Evolutionary conservation across 2,329 filamentous ascomycete genomes (phyloP), one percentile per base, ranked within the genome.

Genomic region (Chrysoporthe deuterocubensis): DNA sequence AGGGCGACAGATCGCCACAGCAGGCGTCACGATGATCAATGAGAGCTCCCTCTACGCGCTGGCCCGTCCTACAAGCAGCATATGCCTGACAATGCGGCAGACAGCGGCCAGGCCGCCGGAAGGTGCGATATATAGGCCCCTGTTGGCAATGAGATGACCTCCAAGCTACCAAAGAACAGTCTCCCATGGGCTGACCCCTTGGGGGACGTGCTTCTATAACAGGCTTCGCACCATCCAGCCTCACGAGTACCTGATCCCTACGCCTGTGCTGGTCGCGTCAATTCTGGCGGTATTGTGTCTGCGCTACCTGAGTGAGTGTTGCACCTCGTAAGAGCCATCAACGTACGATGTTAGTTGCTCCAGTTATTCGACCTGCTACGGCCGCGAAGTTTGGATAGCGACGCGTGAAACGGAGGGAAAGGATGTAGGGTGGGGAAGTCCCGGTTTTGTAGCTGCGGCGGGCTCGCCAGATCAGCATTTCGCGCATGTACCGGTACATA

Each of bases 401-500:
- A 42, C 37, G 50, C 34, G 32, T 54, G n/a, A 48, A 42, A 62
- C 44, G 18, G 61, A 43, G 52, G 26, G 11, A 56, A 54, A 21
- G 13, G 42, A 46, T 26, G 34, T n/a, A 56, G 48, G 61, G 40
- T 56, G 61, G 61, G 37, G 34, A 54, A 52, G 50, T 37, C 50
- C 37, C 37, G 61, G 61, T 63, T 63, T 63, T 63, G 61, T 61
- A 61, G 59, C 59, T 63, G 46, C n/a, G 43, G 46, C 48, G 34
- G 61, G 48, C 46, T 56, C 48, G 21, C 48, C 46, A 54, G 61
- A 54, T 63, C 46, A 54, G 61, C 61, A 54, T 56, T 63, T 52
- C 34, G 61, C 46, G 57, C 48, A 63, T 63, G 61, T 63, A 63
- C 50, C 61, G 61, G 61, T 63, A 63, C 61, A 63, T 63, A 63